A percentile compares a stretch with the other conserved stretches of the same genome.
Evolutionary conservation across 1,284 basidiomycete genomes (phyloP).

Genomic region (Fomitopsis pinicola): DNA sequence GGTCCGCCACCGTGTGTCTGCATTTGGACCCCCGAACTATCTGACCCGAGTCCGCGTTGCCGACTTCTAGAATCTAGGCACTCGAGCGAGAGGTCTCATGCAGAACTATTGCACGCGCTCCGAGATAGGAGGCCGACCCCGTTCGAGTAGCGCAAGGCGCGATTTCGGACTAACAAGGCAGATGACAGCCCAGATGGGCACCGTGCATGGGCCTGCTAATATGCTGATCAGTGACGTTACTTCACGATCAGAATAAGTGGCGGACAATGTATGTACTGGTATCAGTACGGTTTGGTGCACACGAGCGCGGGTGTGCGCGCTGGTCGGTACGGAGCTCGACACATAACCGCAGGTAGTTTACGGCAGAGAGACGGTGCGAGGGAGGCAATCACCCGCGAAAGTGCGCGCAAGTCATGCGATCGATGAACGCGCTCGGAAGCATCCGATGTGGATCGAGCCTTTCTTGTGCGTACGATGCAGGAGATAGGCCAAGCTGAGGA

Average conservation of each 20-base stretch:
- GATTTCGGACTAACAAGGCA: not conserved
- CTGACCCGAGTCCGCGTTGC: not conserved
- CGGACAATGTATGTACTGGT: not conserved
- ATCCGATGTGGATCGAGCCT: not conserved
- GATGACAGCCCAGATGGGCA: not conserved
- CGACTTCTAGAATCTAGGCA: conserved; percentile 1
- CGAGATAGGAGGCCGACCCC: conserved; percentile 1
- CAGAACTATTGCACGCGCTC: conserved; percentile 3
- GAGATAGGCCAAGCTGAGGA: conserved; percentile 1
- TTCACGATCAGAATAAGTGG: not conserved
- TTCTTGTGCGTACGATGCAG: not conserved
- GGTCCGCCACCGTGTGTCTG: not conserved
- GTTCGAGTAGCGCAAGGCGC: not conserved
- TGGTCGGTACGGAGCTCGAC: not conserved
- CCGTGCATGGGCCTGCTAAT: not conserved
- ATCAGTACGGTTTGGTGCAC: not conserved
- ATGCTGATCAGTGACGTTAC: conserved; percentile 1
- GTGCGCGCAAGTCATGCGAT: not conserved
- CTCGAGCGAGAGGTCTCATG: conserved; percentile 1
- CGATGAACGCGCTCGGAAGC: not conserved
- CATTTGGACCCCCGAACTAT: not conserved
- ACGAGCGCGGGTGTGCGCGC: not conserved
- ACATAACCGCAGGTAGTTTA: not conserved
- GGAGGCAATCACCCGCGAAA: not conserved
- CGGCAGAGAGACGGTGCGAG: not conserved